These are phyloP conservation scores for Falciphora oryzae DNA, from an alignment of 2,329 filamentous ascomycete species.

Conservation along the genomic window DNA sequence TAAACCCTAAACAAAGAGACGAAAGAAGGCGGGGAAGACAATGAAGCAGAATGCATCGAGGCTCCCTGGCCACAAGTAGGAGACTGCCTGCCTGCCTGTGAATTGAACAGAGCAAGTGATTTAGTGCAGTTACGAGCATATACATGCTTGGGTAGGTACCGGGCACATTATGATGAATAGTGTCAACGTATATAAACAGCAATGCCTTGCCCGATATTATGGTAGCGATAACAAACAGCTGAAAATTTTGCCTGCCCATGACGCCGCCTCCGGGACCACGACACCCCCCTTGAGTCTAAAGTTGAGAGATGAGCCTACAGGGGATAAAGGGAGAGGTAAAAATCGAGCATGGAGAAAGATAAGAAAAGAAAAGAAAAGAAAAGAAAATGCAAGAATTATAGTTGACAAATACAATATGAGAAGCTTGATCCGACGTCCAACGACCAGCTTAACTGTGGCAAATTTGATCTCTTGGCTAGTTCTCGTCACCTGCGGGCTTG, in stretches of 20 bases:
- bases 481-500: constrained; percentile 37
- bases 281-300: background rate
- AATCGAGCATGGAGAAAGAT: background rate
- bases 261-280: background rate
- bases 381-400: background rate
- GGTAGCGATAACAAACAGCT: background rate
- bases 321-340: background rate
- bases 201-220: background rate
- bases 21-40: background rate
- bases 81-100: background rate
- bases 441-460: background rate
- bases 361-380: background rate
- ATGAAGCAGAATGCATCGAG: background rate
- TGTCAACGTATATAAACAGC: no score
- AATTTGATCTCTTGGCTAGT: constrained; percentile 2
- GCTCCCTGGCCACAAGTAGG: background rate
- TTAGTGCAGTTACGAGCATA: no score
- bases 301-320: background rate
- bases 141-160: background rate
- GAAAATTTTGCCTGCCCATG: background rate
- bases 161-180: no score
- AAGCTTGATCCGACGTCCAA: background rate
- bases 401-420: no score
- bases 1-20: background rate
- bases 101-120: background rate